A percentile compares a stretch with the other conserved stretches of the same genome.
These are phyloP conservation scores for Phoma herbarum DNA, from an alignment of 2,329 filamentous ascomycete species.

Conservation along the genomic window DNA sequence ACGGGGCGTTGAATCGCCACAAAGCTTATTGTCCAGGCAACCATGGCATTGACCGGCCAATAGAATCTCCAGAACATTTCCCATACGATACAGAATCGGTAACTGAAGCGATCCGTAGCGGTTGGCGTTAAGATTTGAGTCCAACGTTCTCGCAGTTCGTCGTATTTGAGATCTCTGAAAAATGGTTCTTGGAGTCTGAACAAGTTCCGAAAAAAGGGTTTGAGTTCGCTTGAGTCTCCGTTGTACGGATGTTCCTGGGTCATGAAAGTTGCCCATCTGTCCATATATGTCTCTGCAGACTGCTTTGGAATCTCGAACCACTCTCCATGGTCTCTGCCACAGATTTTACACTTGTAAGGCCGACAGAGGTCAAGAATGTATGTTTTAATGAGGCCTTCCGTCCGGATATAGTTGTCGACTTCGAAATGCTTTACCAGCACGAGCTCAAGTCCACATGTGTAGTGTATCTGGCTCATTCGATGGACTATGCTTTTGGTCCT, in stretches of 20 bases:
- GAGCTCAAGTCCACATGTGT: neutral
- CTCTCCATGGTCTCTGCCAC: neutral
- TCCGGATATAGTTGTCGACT: conserved; percentile 1
- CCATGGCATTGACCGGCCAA: no score
- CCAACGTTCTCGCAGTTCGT: neutral
- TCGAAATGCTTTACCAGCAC: neutral
- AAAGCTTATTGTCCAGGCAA: no score
- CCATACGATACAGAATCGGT: no score
- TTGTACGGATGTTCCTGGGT: neutral
- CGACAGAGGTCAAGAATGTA: conserved; percentile 7
- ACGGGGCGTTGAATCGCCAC: no score
- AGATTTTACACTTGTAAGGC: neutral
- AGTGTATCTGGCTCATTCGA: neutral
- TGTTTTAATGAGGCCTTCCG: conserved; percentile 2
- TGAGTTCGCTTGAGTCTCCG: neutral
- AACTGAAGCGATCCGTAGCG: no score
- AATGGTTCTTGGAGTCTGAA: neutral
- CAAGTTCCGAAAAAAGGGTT: neutral
- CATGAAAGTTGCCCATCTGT: conserved; percentile 8
- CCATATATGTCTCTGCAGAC: neutral
- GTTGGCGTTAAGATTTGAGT: neutral
- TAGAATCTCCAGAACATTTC: no score
- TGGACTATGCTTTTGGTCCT: neutral
- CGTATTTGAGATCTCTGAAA: neutral
- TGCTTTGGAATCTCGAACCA: conserved; percentile 1